Percentiles rank a stretch among this genome's conserved stretches.
Evolutionary conservation across 139 green algal species (phyloP).

Genomic region (Medakamo hakoo): DNA sequence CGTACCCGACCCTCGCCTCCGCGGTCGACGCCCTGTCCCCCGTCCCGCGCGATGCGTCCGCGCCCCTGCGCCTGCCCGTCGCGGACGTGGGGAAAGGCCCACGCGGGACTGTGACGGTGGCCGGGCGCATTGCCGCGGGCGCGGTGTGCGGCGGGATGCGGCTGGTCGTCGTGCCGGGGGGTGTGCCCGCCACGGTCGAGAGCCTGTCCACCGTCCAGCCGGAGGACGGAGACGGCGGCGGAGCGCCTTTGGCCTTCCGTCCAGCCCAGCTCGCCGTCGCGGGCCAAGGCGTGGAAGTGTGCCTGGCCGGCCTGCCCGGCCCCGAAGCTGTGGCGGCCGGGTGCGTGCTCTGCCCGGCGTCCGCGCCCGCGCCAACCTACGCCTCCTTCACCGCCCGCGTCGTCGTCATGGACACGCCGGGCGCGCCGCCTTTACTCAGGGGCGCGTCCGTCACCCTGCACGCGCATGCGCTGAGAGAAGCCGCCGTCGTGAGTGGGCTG

Average conservation of each 20-base stretch:
- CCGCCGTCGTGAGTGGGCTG: conserved; percentile 41
- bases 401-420: neutral
- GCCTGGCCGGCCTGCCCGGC: conserved; percentile 38
- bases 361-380: neutral
- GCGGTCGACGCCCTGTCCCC: conserved; percentile 63
- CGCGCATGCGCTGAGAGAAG: conserved; percentile 51
- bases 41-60: conserved; percentile 14
- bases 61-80: conserved; percentile 55
- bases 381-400: neutral
- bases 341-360: neutral
- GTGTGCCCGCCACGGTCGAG: conserved; percentile 28
- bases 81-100: conserved; percentile 28
- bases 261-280: conserved; percentile 38
- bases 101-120: conserved; percentile 29
- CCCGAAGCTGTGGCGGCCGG: conserved; percentile 4
- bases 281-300: conserved; percentile 64
- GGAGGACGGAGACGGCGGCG: conserved; percentile 11
- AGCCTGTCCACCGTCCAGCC: neutral
- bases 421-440: neutral
- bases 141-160: conserved; percentile 30
- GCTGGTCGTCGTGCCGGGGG: conserved; percentile 53
- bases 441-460: conserved; percentile 34
- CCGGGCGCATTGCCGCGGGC: conserved; percentile 74
- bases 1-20: conserved; percentile 27
- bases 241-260: too few species aligned